Base-by-base conservation (phyloP, 164 flowering plant species). In the Vitis vinifera region DNA sequence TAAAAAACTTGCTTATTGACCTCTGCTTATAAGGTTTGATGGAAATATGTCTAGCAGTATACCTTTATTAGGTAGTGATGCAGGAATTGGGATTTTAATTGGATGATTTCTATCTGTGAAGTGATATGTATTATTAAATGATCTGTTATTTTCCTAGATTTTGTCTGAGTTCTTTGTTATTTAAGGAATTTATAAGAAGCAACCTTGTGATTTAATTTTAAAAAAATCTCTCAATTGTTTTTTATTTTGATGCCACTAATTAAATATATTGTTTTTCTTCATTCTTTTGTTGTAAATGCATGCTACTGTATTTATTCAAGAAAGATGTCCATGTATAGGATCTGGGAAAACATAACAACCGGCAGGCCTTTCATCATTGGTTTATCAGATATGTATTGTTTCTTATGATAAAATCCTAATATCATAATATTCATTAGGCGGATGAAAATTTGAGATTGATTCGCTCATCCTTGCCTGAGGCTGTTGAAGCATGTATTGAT, bases 401-500 rank as follows among this genome's bases (percentile, higher is more conserved):
- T 59, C 55, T 48, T 29, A 6, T 48, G 71, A 71, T 62, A 55
- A 58, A 70, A 55, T 47, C 12, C 44, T 55, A 48, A 64, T 47
- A 37, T 9, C 14, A 30, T 63, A 27, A 13, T 75, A 12, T 80
- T 63, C 70, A 59, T 70, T 87, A 95, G 99, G 99, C 99, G 55
- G 99, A 93, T 85, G 99, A 96, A 77, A 91, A 96, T 77, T 83
- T 96, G 84, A 84, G 99, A 79, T 77, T 88, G 77, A 91, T 96
- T 72, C 89, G 94, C 23, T 68, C 91, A 51, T 84, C 97, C 30
- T 78, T 96, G 76, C 95, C 93, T 30, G 89, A 90, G 81, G 98
- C 99, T 67, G 97, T 96, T 79, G 98, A 96, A 83, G 89, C 92
- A 60, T 95, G 98, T 71, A 79, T 93, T 76, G 99, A 95, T 79